Evolutionary conservation across 2,329 filamentous ascomycete species (phyloP).

Genomic region (Trichothecium roseum): DNA sequence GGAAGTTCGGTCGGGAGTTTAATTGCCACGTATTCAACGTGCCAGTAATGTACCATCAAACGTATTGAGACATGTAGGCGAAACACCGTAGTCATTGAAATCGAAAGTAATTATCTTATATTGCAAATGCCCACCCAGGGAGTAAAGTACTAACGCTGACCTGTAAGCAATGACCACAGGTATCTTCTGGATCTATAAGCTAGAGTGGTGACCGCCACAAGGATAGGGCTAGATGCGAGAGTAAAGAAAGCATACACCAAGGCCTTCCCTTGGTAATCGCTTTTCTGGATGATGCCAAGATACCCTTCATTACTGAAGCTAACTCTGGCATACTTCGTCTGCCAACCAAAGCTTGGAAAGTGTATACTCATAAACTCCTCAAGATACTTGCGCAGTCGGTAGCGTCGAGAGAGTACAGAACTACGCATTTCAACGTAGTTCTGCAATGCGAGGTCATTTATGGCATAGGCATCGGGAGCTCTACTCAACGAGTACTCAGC

Average conservation of each 20-base stretch:
- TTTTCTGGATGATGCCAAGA: slow-evolving; percentile 64
- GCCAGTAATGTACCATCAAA: no score
- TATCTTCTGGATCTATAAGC: slow-evolving; percentile 2
- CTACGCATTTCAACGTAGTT: slow-evolving; percentile 94
- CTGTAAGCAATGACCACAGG: no score
- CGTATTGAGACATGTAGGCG: no score
- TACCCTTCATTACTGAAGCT: slow-evolving; percentile 93
- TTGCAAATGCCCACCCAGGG: no score
- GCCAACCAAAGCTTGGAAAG: slow-evolving; percentile 71
- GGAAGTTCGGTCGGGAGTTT: no score
- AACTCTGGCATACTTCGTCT: slow-evolving; percentile 84
- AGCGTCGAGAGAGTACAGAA: slow-evolving; percentile 67
- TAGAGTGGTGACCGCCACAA: slow-evolving; percentile 9
- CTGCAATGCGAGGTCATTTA: slow-evolving; percentile 81
- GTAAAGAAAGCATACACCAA: slow-evolving; percentile 36
- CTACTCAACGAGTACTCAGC: slow-evolving; percentile 66
- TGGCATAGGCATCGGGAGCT: slow-evolving; percentile 70
- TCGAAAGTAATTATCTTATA: no score
- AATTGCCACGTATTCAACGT: no score
- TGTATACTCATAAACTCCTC: slow-evolving; percentile 76
- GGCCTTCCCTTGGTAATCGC: slow-evolving; percentile 56
- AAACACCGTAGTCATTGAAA: no score
- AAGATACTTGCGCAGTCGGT: slow-evolving; percentile 71
- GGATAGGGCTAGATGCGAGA: slow-evolving; percentile 20
- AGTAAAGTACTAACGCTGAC: no score